phyloP scores from a whole-genome alignment of 805 yeast species.

The Tetrapisispora fleetii region DNA sequence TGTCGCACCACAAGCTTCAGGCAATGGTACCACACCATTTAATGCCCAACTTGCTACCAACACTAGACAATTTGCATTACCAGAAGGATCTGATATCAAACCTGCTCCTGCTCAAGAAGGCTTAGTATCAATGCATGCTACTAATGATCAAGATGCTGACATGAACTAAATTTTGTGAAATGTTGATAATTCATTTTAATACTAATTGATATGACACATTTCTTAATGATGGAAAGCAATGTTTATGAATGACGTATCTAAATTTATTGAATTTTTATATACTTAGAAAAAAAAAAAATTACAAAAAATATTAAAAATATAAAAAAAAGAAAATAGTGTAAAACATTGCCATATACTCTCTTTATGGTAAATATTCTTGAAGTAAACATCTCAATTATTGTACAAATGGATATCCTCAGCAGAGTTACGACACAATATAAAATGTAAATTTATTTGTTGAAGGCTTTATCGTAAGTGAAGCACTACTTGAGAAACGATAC shows the following conservation, averaged over 20 bases:
- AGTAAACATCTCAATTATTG: too few species aligned
- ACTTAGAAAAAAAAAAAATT: conserved; percentile 1
- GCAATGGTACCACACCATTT: conserved; percentile 26
- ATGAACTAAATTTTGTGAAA: conserved; percentile 13
- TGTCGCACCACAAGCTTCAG: conserved; percentile 24
- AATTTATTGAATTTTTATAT: background rate
- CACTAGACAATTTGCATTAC: conserved; percentile 66
- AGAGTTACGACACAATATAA: too few species aligned
- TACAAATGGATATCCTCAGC: too few species aligned
- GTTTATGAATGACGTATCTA: background rate
- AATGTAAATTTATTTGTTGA: too few species aligned
- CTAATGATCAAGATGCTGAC: conserved; percentile 19
- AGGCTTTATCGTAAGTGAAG: too few species aligned
- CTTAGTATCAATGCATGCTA: conserved; percentile 18
- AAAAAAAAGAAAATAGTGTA: conserved; percentile 1
- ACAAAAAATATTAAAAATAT: conserved; percentile 6
- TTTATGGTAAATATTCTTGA: too few species aligned
- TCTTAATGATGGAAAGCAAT: background rate
- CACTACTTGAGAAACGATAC: too few species aligned
- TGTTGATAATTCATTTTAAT: too few species aligned
- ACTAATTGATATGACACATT: background rate
- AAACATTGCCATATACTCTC: background rate
- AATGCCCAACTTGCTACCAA: conserved; percentile 31
- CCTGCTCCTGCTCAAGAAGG: conserved; percentile 45
- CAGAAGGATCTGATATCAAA: conserved; percentile 64